These are phyloP conservation scores for Ceratocystiopsis minuta DNA, from an alignment of 2,329 filamentous ascomycete species.

Conservation along the genomic window DNA sequence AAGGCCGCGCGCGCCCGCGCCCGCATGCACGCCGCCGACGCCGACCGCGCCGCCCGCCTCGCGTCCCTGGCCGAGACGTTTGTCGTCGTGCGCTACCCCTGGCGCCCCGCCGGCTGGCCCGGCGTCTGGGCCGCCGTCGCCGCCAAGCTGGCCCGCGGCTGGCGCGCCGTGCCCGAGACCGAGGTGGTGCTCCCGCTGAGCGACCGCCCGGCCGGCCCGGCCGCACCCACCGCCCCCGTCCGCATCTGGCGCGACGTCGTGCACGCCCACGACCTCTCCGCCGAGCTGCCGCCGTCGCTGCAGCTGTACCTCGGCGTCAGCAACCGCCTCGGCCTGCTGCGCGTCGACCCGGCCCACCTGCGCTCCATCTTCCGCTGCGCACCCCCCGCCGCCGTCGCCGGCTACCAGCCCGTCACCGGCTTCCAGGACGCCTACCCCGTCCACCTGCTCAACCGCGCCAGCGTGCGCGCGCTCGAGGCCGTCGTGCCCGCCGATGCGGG, in stretches of 20 bases:
- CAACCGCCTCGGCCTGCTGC: conserved; percentile 49
- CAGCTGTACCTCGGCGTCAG: conserved; percentile 47
- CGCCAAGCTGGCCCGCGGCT: conserved; percentile 33
- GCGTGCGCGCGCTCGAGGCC: conserved; percentile 40
- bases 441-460: conserved; percentile 47
- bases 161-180: conserved; percentile 34
- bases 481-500: conserved; percentile 32
- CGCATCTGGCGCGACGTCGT: conserved; percentile 45
- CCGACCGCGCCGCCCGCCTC: conserved; percentile 18
- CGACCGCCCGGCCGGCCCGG: not conserved
- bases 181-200: conserved; percentile 50
- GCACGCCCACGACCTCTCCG: conserved; percentile 35
- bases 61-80: conserved; percentile 32
- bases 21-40: conserved; percentile 6
- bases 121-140: conserved; percentile 26
- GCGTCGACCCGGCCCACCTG: conserved; percentile 39
- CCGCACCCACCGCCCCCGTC: conserved; percentile 30
- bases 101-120: conserved; percentile 29
- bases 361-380: conserved; percentile 44
- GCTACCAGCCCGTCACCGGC: conserved; percentile 46
- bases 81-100: conserved; percentile 50
- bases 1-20: conserved; percentile 27
- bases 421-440: conserved; percentile 61
- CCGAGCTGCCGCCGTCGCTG: conserved; percentile 43
- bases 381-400: conserved; percentile 36